These are phyloP conservation scores for Boletus subcaerulescens DNA, from an alignment of 768 basidiomycete genomes.

Conservation along the genomic window DNA sequence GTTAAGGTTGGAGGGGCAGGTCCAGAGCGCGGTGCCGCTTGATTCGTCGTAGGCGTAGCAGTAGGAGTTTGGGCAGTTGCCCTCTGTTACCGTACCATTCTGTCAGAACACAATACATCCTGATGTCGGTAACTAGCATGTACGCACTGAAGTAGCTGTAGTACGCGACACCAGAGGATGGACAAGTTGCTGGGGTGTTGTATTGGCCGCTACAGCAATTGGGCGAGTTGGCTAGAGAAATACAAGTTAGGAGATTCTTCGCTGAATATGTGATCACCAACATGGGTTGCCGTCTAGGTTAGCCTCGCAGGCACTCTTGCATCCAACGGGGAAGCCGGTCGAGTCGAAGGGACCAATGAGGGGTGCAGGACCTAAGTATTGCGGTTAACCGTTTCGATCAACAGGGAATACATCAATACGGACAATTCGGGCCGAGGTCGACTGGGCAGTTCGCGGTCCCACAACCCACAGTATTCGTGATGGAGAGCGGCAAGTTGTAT, in stretches of 20 bases:
- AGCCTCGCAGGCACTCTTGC: conserved; percentile 55
- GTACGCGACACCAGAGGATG: conserved; percentile 40
- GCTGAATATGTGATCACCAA: conserved; percentile 7
- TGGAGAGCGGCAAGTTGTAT: conserved; percentile 58
- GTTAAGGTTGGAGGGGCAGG: conserved; percentile 34
- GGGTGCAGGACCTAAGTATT: conserved; percentile 42
- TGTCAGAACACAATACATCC: background rate
- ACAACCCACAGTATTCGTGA: conserved; percentile 56
- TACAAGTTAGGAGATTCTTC: background rate
- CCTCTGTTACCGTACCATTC: conserved; percentile 27
- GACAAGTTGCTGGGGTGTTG: conserved; percentile 54
- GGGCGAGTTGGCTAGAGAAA: conserved; percentile 45
- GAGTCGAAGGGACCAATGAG: conserved; percentile 54
- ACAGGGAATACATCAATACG: background rate
- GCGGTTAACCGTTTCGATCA: background rate
- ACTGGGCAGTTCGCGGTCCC: conserved; percentile 55
- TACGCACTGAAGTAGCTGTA: conserved; percentile 47
- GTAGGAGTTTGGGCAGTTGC: conserved; percentile 44
- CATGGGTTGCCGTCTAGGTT: conserved; percentile 34
- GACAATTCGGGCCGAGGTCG: conserved; percentile 59
- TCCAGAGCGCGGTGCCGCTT: conserved; percentile 44
- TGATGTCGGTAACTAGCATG: background rate
- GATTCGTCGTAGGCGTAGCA: conserved; percentile 53
- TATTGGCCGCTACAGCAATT: conserved; percentile 64
- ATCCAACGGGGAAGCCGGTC: conserved; percentile 55